Base-by-base conservation (phyloP, 1,284 basidiomycete genomes). In the Farysia itapuensis region DNA sequence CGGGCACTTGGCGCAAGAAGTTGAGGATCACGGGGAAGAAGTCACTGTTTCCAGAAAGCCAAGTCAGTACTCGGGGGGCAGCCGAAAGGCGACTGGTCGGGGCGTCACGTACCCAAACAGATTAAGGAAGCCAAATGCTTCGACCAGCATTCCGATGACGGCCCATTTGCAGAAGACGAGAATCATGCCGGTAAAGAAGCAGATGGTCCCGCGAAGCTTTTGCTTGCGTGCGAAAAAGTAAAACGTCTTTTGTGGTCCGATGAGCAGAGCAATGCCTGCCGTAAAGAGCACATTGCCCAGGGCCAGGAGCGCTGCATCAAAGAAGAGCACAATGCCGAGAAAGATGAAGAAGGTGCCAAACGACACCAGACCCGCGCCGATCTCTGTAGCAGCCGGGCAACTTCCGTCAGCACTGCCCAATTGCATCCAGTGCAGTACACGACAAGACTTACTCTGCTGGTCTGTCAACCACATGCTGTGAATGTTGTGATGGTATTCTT, bases 11-110 rank as follows among this genome's bases (percentile, higher is more conserved):
- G 59, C 95, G 83, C 61, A 98, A 79, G 82, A 98, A 97, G 35
- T 90, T 93, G 48, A 99, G 81, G 49, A 98, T 89, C 47, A 97
- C 94, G 5, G 95, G 95, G 85, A 98, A 98, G 82, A 99, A 99
- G 79, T 97, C 94, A 36, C 94, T 98, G 79, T 48, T 16, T 15
- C 6, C 23, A 36, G 8, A 13, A 12, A 19, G 34, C 13, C 26
- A 30, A 21, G n/a, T 28, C 26, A 28, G 11, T n/a, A 11, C n/a
- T 28, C 26, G 26, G 26, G 26, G n/a, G n/a, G 26, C 26, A 11
- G 11, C 26, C 26, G 26, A 28, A 28, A 28, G n/a, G n/a, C n/a
- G n/a, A n/a, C n/a, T n/a, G n/a, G n/a, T n/a, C n/a, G n/a, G n/a
- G n/a, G n/a, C 25, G 9, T 9, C 16, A 45, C 90, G 64, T 75